These are phyloP conservation scores for Phytopythium vexans DNA, from an alignment of 352 stramenopile species.

Conservation along the genomic window DNA sequence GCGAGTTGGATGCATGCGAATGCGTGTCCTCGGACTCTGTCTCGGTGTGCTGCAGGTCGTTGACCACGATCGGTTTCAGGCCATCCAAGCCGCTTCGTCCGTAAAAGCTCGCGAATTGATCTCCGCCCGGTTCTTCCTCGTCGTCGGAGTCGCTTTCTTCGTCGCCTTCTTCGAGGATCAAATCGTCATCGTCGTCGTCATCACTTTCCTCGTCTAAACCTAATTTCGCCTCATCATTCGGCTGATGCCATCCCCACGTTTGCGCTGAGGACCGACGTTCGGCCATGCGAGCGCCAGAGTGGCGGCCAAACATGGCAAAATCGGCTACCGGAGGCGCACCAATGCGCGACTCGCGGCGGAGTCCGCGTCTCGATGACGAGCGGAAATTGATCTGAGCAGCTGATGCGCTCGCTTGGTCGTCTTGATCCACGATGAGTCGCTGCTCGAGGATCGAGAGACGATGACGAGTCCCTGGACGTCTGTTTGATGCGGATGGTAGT, in stretches of 20 bases:
- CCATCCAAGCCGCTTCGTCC: neutral
- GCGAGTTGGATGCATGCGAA: slow-evolving; percentile 3
- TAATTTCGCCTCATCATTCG: slow-evolving; percentile 15
- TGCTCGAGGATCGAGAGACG: slow-evolving; percentile 9
- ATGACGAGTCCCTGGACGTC: neutral
- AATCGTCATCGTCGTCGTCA: slow-evolving; percentile 9
- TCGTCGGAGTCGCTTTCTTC: slow-evolving; percentile 20
- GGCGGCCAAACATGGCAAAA: slow-evolving; percentile 31
- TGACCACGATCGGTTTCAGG: neutral
- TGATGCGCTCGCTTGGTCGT: neutral
- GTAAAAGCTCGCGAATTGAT: neutral
- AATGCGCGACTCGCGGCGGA: slow-evolving; percentile 31
- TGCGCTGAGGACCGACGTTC: slow-evolving; percentile 43
- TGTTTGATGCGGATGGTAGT: neutral
- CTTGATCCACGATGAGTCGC: slow-evolving; percentile 1
- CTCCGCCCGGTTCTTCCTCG: neutral
- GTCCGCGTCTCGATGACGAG: slow-evolving; percentile 6
- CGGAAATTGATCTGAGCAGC: too few relatives aligned
- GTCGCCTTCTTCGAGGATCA: slow-evolving; percentile 9
- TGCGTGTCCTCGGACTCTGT: neutral
- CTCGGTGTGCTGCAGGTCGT: neutral
- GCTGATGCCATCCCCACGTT: slow-evolving; percentile 49
- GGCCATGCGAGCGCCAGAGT: slow-evolving; percentile 50
- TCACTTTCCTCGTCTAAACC: slow-evolving; percentile 13
- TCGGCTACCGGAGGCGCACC: slow-evolving; percentile 21